Percentiles rank a stretch among this genome's conserved stretches.
These are phyloP conservation scores for Hypholoma sublateritium DNA, from an alignment of 768 basidiomycete genomes.

Conservation along the genomic window DNA sequence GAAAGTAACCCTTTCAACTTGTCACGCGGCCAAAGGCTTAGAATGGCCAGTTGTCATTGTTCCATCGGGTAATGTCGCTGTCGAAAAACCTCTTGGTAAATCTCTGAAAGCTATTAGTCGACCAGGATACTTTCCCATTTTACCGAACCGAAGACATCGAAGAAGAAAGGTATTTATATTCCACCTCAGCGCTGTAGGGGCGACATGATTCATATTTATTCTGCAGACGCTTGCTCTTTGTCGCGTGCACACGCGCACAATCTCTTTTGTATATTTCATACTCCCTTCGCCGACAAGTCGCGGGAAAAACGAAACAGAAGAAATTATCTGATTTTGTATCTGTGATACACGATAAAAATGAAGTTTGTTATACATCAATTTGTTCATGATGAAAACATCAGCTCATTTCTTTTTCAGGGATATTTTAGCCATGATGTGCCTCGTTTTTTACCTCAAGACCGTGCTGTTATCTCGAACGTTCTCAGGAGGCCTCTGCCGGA, in stretches of 20 bases:
- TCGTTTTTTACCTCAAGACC: conserved; percentile 40
- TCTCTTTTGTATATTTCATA: conserved; percentile 61
- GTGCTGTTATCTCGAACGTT: conserved; percentile 53
- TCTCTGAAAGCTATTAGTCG: conserved; percentile 41
- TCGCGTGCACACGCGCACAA: conserved; percentile 87
- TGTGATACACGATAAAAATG: conserved; percentile 36
- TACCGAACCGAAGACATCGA: conserved; percentile 70
- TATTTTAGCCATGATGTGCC: conserved; percentile 47
- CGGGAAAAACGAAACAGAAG: conserved; percentile 53
- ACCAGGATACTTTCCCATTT: conserved; percentile 75
- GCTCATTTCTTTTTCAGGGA: conserved; percentile 19
- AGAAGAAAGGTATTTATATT: conserved; percentile 68
- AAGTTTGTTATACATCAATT: conserved; percentile 31
- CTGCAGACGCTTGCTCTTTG: conserved; percentile 77
- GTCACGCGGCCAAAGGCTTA: conserved; percentile 87
- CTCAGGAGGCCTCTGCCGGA: conserved; percentile 45
- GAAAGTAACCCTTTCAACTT: conserved; percentile 85
- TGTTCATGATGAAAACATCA: neutral
- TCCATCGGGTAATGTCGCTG: conserved; percentile 51
- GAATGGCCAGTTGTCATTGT: conserved; percentile 92
- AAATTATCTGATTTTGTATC: conserved; percentile 60
- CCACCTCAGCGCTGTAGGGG: neutral
- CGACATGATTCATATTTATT: conserved; percentile 2
- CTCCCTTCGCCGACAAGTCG: conserved; percentile 46
- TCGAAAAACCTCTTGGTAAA: neutral